Evolutionary conservation across 2,329 filamentous ascomycete genomes (phyloP).

Genomic region (Metarhizium album): DNA sequence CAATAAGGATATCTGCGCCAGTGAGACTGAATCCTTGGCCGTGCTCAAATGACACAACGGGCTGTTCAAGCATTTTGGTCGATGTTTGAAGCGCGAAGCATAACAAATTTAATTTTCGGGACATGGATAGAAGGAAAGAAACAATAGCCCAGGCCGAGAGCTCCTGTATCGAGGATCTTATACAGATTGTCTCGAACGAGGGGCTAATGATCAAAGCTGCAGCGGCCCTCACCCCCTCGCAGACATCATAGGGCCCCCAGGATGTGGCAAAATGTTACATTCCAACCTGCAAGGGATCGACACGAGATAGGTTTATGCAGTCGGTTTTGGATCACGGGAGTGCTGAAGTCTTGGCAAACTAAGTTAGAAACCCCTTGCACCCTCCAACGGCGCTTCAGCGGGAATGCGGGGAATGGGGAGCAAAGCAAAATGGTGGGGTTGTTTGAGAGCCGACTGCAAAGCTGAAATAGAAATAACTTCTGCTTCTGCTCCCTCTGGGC

Average conservation of each 20-base stretch:
- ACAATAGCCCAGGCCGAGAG: neutral
- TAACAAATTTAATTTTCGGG: neutral
- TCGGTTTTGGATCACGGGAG: neutral
- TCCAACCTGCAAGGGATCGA: neutral
- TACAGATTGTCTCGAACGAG: neutral
- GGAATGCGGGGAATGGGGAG: neutral
- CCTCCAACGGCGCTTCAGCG: neutral
- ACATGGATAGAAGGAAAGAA: neutral
- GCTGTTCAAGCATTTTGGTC: slow-evolving; percentile 16
- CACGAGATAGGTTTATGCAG: slow-evolving; percentile 1
- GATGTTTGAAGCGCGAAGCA: neutral
- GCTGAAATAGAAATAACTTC: too few species aligned
- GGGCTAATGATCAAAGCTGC: neutral
- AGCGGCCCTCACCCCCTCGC: neutral
- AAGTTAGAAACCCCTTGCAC: neutral
- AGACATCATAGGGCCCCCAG: slow-evolving; percentile 1
- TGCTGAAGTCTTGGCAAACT: neutral
- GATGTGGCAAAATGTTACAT: slow-evolving; percentile 2
- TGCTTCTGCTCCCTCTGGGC: neutral
- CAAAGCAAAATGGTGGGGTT: neutral
- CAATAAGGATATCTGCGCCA: slow-evolving; percentile 19
- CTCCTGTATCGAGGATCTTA: neutral
- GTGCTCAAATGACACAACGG: slow-evolving; percentile 15
- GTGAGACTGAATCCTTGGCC: slow-evolving; percentile 17
- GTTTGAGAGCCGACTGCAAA: neutral